Conservation (phyloP, 176 grass and related monocot genomes). For the Hordeum vulgare region MorexV3_pseudomolecules_assembly NC_058524.1:13300292-13300791, state of each 20-base stretch:
- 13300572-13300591: conserved; percentile 63
- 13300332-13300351: no score
- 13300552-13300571: conserved; percentile 47
- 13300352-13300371: no score
- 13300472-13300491: conserved; percentile 5
- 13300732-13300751: conserved; percentile 56
- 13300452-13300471: background rate
- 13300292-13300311: no score
- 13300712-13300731: conserved; percentile 27
- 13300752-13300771: conserved; percentile 76
- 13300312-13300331: no score
- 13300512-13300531: conserved; percentile 61
- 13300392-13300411: background rate
- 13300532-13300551: conserved; percentile 68
- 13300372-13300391: no score
- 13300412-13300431: background rate
- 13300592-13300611: conserved; percentile 49
- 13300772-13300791: background rate
- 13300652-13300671: conserved; percentile 67
- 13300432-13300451: background rate
- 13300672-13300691: conserved; percentile 29
- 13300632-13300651: conserved; percentile 75
- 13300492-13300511: conserved; percentile 50
- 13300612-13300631: conserved; percentile 57
- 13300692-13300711: conserved; percentile 50